Evolutionary conservation across 176 grass and related monocot genomes (phyloP), one percentile per base, ranked within the genome.

Genomic region (Panicum miliaceum): DNA sequence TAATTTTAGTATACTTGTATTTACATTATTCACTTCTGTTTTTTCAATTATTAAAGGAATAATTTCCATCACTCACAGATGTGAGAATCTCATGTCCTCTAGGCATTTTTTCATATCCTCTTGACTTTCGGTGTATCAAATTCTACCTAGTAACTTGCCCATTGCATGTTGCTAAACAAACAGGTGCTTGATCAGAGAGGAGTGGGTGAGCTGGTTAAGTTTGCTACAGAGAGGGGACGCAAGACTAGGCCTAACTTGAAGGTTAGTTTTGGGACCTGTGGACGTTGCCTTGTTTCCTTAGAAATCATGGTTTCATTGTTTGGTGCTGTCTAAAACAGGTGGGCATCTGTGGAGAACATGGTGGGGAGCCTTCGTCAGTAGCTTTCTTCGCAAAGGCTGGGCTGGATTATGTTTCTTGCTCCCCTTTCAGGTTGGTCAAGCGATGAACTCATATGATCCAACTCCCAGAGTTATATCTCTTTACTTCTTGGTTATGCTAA

Each of bases 311-410:
- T 26, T 76, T 77, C 68, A 42, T 57, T 48, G 51, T 54, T 19
- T 69, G 51, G 6, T 86, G 15, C 57, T 85, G 32, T 76, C 18
- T 38, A 32, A 48, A 86, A 71, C 80, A 99, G 97, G 81, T 99
- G 68, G 97, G 97, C 52, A 92, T 99, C 66, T 99, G 97, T 89
- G 97, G 97, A 41, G 97, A 99, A 73, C 97, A 99, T 92, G 97
- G 97, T 78, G 97, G 97, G 19, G 97, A 99, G 82, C 97, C 97
- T 84, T 92, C 86, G 29, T 99, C 97, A 4, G 97, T 99, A 67
- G 97, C 93, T 68, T 99, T 99, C 80, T 99, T 99, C 20, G 97
- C 93, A 19, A 91, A 99, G 82, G 67, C 90, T 69, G 93, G 93
- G 57, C 77, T 99, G 65, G 86, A 99, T 78, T 99, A 99, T 79